phyloP scores from a whole-genome alignment of 305 asterid species.

The Ilex paraguariensis region DNA sequence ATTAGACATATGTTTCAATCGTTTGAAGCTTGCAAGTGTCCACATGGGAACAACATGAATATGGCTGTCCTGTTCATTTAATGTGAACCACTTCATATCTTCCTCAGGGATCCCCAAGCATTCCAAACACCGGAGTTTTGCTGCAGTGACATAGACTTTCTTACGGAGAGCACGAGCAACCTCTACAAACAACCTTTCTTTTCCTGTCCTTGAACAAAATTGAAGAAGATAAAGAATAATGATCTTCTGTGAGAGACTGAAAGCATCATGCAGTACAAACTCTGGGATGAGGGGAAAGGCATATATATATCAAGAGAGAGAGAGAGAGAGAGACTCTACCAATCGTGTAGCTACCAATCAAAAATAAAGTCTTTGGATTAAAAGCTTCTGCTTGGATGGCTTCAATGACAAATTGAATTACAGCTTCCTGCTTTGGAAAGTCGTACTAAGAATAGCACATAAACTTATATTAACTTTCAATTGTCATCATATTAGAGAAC shows the following conservation, averaged over 20 bases:
- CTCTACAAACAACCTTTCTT: slow-evolving; percentile 81
- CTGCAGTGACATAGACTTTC: slow-evolving; percentile 64
- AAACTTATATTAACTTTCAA: slow-evolving; percentile 1
- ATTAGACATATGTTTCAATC: slow-evolving; percentile 64
- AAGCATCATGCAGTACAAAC: background rate
- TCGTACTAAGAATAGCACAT: slow-evolving; percentile 49
- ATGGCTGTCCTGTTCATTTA: slow-evolving; percentile 81
- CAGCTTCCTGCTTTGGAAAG: slow-evolving; percentile 86
- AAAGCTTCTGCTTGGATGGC: slow-evolving; percentile 97
- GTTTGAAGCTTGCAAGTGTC: slow-evolving; percentile 79
- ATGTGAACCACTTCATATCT: slow-evolving; percentile 81
- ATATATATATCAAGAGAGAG: background rate
- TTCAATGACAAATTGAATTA: slow-evolving; percentile 90
- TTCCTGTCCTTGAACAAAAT: slow-evolving; percentile 46
- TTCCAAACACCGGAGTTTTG: slow-evolving; percentile 76
- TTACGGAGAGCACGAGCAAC: slow-evolving; percentile 81
- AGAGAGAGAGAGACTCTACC: slow-evolving; percentile 48
- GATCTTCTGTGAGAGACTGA: background rate
- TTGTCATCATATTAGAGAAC: background rate
- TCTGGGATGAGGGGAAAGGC: background rate
- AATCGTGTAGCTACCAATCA: slow-evolving; percentile 96
- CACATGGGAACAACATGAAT: slow-evolving; percentile 98
- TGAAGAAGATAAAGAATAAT: slow-evolving; percentile 6
- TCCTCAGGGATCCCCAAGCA: slow-evolving; percentile 65
- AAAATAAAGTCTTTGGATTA: slow-evolving; percentile 78